Base-by-base conservation (phyloP, 768 basidiomycete genomes). In the Mrakia frigida region DNA sequence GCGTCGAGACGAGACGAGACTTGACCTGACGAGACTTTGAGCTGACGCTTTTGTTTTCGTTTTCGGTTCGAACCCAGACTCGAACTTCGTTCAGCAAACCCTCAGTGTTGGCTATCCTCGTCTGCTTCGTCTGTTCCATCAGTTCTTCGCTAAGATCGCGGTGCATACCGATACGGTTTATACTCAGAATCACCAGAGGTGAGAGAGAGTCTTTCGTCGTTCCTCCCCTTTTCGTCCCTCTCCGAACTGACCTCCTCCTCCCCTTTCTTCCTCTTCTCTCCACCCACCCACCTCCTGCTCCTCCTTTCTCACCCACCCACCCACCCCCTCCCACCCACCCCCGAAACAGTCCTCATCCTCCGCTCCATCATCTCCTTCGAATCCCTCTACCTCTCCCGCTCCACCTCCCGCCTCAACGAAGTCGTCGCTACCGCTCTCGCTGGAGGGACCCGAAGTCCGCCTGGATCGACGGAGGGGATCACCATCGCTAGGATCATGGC, bases 151-250 rank as follows among this genome's bases (percentile, higher is more conserved):
- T 41, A 94, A 94, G 82, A 93, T 98, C 72, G 90, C 93, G 3
- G 91, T 96, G 16, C 92, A 98, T 81, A 97, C 97, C 1, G 96
- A 98, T 81, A 98, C 97, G 0, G 85, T 92, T 9, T 98, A 98
- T 82, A 90, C 89, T 0, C 88, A 90, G 72, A 86, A 88, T 0
- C 87, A 91, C 70, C 97, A 99, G 84, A 94, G 92, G 93, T 92
- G n/a, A n/a, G n/a, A n/a, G n/a, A n/a, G n/a, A n/a, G n/a, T 73
- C 78, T 82, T 78, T 41, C 72, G 50, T 73, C 56, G 61, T n/a
- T 28, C 23, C 50, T 31, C 59, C 28, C 35, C 33, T 50, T 67
- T 63, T 23, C 65, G n/a, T 7, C 18, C 18, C 43, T 46, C 43
- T 6, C 56, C 37, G 71, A 53, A 73, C 61, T 71, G 23, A 18